These are phyloP conservation scores for Lactifluus subvellereus DNA, from an alignment of 768 basidiomycete genomes.

Conservation along the genomic window DNA sequence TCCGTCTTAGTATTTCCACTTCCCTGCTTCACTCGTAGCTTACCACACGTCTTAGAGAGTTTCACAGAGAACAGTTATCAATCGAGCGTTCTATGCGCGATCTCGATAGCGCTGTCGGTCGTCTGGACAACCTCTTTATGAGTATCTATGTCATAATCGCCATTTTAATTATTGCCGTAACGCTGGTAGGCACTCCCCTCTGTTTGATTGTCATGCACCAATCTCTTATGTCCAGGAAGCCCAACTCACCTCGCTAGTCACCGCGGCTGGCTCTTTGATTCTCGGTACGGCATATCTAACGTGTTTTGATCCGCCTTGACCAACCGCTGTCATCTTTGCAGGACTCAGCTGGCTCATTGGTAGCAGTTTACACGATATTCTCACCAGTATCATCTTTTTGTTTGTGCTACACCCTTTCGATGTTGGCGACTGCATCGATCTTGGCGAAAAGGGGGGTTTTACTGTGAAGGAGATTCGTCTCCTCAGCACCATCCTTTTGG, in stretches of 20 bases:
- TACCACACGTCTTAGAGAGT: slow-evolving; percentile 42
- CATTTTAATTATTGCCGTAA: slow-evolving; percentile 76
- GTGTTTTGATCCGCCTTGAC: neutral
- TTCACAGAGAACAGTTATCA: slow-evolving; percentile 80
- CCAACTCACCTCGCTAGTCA: slow-evolving; percentile 66
- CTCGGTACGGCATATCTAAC: slow-evolving; percentile 33
- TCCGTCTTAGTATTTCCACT: slow-evolving; percentile 25
- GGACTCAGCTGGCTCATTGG: slow-evolving; percentile 87
- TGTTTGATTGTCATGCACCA: slow-evolving; percentile 1
- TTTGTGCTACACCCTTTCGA: slow-evolving; percentile 85
- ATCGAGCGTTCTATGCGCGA: slow-evolving; percentile 85
- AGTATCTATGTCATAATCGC: slow-evolving; percentile 66
- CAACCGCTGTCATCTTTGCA: slow-evolving; percentile 25
- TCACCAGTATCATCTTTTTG: slow-evolving; percentile 85
- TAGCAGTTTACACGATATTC: slow-evolving; percentile 68
- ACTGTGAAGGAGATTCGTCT: slow-evolving; percentile 87
- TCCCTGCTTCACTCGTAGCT: slow-evolving; percentile 2
- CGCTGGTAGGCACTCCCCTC: slow-evolving; percentile 44
- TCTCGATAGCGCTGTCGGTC: slow-evolving; percentile 82
- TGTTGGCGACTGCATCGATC: slow-evolving; percentile 65
- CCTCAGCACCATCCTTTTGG: slow-evolving; percentile 68
- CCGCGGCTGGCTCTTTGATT: slow-evolving; percentile 63
- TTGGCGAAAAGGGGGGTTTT: slow-evolving; percentile 44
- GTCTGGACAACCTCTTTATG: slow-evolving; percentile 85
- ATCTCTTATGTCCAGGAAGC: slow-evolving; percentile 46